Evolutionary conservation across 2,329 filamentous ascomycete species (phyloP), one percentile per base, ranked within the genome.

Genomic region (Alternaria sp.): DNA sequence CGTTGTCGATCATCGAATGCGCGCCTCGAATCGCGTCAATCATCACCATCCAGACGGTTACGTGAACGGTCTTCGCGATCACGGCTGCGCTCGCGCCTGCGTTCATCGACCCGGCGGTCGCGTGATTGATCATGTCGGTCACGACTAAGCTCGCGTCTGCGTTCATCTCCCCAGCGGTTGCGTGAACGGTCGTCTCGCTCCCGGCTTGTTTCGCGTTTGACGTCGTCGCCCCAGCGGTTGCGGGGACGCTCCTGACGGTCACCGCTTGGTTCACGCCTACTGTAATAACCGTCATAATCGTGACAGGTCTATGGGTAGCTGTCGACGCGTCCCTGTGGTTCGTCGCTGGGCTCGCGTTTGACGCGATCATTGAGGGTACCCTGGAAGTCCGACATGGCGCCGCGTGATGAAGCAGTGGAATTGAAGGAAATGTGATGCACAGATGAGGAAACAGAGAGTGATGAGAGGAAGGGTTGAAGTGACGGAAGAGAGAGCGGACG

Each of bases 1-100:
- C 43, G 43, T 45, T 0, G 0, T 0, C 11, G 43, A 21, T 18
- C 15, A 41, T 41, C 37, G 0, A 0, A 18, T 41, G 0, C 37
- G 37, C 37, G 37, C 37, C 43, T 45, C 18, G 18, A 45, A 20
- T 45, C 43, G n/a, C 43, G 43, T 20, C 20, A 14, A 21, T 20
- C 18, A 21, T 45, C 2, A 14, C 5, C 43, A 11, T 18, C 43
- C 18, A 18, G n/a, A 18, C 43, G 43, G 20, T 45, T 2, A 1
- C 18, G 43, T 21, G 10, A 14, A 21, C 43, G 43, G 18, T 21
- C 43, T 2, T 45, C 37, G 37, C 15, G 9, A 18, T 18, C 37
- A 18, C 37, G 37, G 15, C 15, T 41, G 15, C 15, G n/a, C 0
- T 41, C 33, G 8, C 33, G 33, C 4, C 33, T 41, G 30, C 30